Evolutionary conservation across 169 alveolate species (phyloP).

Genomic region (Plasmodium gallinaceum): DNA sequence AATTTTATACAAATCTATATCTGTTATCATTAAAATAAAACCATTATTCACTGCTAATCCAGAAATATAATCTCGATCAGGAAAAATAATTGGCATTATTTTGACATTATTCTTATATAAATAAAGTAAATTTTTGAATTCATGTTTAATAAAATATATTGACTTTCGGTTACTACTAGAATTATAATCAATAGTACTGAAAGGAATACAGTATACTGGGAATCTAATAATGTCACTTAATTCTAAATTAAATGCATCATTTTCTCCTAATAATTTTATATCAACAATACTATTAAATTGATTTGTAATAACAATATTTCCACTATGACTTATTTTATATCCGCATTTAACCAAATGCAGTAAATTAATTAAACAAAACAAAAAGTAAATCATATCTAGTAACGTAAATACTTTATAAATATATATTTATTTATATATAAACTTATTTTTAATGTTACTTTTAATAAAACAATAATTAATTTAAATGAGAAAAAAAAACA

Average conservation of each 20-base stretch:
- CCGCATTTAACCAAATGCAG: background rate
- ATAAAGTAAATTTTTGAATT: conserved; percentile 24
- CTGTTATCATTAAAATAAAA: conserved; percentile 19
- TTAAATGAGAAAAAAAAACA: too few species aligned
- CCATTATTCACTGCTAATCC: conserved; percentile 70
- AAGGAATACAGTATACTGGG: conserved; percentile 63
- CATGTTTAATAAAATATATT: conserved; percentile 51
- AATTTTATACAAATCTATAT: conserved; percentile 32
- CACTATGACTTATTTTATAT: conserved; percentile 36
- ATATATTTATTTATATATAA: too few species aligned
- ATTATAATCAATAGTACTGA: conserved; percentile 40
- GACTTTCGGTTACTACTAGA: conserved; percentile 17
- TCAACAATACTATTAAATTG: conserved; percentile 25
- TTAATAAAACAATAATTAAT: too few species aligned
- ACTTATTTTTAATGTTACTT: too few species aligned
- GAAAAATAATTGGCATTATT: conserved; percentile 22
- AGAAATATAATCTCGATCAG: conserved; percentile 24
- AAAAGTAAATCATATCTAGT: too few species aligned
- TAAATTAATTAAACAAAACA: background rate
- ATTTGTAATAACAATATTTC: conserved; percentile 22
- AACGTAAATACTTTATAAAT: too few species aligned
- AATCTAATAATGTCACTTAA: conserved; percentile 19
- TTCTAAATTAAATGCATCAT: conserved; percentile 15
- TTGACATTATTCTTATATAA: conserved; percentile 67
- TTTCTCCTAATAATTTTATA: conserved; percentile 1